A percentile compares a stretch with the other conserved stretches of the same genome.
phyloP scores from a whole-genome alignment of 2,329 filamentous ascomycete species.

The Trichoderma sp. region DNA sequence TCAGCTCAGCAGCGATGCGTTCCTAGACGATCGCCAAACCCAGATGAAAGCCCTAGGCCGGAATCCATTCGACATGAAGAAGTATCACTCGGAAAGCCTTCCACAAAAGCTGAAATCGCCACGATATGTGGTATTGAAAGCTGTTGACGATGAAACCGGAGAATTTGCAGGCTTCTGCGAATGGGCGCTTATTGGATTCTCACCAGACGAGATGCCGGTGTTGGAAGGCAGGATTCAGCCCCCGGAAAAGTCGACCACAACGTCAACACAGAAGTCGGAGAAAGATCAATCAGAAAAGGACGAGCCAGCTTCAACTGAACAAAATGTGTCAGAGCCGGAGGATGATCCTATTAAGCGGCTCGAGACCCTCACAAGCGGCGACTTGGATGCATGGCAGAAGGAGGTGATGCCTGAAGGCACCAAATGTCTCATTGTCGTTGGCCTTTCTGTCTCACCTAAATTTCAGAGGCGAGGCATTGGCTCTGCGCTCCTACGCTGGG shows the following conservation, averaged over 20 bases:
- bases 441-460: constrained; percentile 39
- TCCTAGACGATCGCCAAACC: constrained; percentile 42
- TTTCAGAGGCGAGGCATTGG: constrained; percentile 41
- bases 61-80: constrained; percentile 37
- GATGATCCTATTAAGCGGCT: constrained; percentile 39
- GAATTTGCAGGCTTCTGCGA: constrained; percentile 38
- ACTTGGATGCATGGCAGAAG: constrained; percentile 40
- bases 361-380: constrained; percentile 37
- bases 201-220: constrained; percentile 33
- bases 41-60: constrained; percentile 42
- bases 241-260: background rate
- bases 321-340: constrained; percentile 10
- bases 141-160: constrained; percentile 38
- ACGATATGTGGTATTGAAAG: constrained; percentile 40
- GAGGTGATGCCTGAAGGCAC: constrained; percentile 41
- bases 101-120: constrained; percentile 34
- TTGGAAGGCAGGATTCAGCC: constrained; percentile 30
- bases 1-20: constrained; percentile 38
- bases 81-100: constrained; percentile 35
- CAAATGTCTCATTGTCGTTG: constrained; percentile 41
- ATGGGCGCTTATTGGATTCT: constrained; percentile 42
- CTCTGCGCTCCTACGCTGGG: constrained; percentile 40
- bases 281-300: background rate
- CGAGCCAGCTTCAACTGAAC: background rate
- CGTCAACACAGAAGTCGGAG: background rate